Evolutionary conservation across 2,329 filamentous ascomycete genomes (phyloP).

Genomic region (Xylariaceae sp.): DNA sequence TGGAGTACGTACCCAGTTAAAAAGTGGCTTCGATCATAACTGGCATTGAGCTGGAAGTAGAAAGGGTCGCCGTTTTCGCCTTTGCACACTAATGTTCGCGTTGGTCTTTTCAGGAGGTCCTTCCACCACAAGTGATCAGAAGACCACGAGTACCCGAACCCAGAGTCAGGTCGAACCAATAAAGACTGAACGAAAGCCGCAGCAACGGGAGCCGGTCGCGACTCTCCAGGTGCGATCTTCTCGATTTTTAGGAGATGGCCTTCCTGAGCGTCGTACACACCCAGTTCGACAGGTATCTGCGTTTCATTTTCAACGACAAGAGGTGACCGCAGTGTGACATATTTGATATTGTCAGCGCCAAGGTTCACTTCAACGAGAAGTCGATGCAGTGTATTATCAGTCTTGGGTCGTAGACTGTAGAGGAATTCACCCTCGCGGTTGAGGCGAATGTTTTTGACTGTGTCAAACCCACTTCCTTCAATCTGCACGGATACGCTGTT

Average conservation of each 20-base stretch:
- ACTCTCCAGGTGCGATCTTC: constrained; percentile 91
- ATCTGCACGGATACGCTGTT: constrained; percentile 75
- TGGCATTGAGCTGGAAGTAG: constrained; percentile 93
- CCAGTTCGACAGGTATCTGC: constrained; percentile 91
- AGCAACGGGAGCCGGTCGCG: constrained; percentile 85
- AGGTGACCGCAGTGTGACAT: constrained; percentile 91
- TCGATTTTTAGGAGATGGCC: constrained; percentile 95
- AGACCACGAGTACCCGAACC: constrained; percentile 96
- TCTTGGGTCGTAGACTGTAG: constrained; percentile 84
- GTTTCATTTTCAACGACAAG: constrained; percentile 93
- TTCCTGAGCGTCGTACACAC: constrained; percentile 82
- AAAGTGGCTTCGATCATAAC: constrained; percentile 80
- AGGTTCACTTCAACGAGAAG: constrained; percentile 89
- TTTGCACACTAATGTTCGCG: constrained; percentile 82
- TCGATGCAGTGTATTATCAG: constrained; percentile 80
- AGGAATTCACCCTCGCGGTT: constrained; percentile 92
- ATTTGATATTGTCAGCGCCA: constrained; percentile 95
- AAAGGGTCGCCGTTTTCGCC: constrained; percentile 87
- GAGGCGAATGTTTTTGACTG: constrained; percentile 80
- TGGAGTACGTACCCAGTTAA: constrained; percentile 60
- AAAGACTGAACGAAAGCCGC: constrained; percentile 87
- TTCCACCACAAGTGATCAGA: constrained; percentile 88
- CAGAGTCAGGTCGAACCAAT: constrained; percentile 86
- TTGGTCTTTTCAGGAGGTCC: constrained; percentile 80
- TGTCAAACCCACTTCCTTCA: constrained; percentile 92